These are phyloP conservation scores for Coprinopsis sp. DNA, from an alignment of 768 basidiomycete genomes.

Conservation along the genomic window DNA sequence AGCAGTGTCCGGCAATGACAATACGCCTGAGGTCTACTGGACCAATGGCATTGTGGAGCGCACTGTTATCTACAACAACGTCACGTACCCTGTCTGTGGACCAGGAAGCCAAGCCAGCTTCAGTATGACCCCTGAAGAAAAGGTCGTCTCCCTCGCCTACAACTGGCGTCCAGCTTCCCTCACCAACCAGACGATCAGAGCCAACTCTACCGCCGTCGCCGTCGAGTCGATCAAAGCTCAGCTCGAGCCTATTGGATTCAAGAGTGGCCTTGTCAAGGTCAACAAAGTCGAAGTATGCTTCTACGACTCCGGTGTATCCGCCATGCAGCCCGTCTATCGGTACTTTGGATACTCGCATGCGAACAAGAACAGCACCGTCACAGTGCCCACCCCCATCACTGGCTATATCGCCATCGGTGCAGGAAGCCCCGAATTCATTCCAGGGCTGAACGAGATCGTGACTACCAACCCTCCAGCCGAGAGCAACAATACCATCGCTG, in stretches of 20 bases:
- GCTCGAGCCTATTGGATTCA: slow-evolving; percentile 1
- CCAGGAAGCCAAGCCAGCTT: slow-evolving; percentile 9
- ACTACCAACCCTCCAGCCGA: no score
- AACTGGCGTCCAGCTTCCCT: slow-evolving; percentile 3
- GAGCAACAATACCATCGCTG: no score
- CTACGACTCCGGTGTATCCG: slow-evolving; percentile 5
- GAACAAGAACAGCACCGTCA: not conserved
- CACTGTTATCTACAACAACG: not conserved
- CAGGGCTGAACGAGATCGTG: not conserved
- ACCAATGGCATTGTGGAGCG: slow-evolving; percentile 6
- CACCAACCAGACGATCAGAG: not conserved
- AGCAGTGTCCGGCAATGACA: not conserved
- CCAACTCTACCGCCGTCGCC: not conserved
- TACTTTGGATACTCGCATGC: not conserved
- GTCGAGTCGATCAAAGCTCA: not conserved
- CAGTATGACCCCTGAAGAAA: not conserved
- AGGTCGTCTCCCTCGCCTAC: slow-evolving; percentile 4
- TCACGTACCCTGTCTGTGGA: slow-evolving; percentile 9
- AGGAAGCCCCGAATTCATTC: not conserved
- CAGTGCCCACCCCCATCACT: not conserved
- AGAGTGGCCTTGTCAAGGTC: slow-evolving; percentile 2
- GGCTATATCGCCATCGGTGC: not conserved
- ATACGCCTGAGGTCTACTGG: not conserved
- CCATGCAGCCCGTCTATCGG: slow-evolving; percentile 10
- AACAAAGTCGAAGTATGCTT: slow-evolving; percentile 8